A percentile compares a stretch with the other conserved stretches of the same genome.
Conservation (phyloP, 1,139 yeast species). For the Yarrowia galli region DNA sequence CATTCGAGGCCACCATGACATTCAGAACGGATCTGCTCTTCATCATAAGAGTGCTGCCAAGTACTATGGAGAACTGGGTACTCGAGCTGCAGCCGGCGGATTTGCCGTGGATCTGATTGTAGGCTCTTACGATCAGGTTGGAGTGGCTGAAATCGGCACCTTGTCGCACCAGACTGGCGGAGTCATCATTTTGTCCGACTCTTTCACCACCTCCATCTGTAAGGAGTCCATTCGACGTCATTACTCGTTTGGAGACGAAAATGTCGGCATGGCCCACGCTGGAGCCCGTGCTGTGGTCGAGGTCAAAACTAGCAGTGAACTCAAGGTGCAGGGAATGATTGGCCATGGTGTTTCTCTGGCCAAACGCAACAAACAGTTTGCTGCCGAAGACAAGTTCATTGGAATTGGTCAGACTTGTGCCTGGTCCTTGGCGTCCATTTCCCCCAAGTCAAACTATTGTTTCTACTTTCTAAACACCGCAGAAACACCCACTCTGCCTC, state of each 20-base stretch:
- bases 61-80: constrained; percentile 80
- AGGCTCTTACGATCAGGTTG: constrained; percentile 98
- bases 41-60: constrained; percentile 91
- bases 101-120: constrained; percentile 94
- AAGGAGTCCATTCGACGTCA: constrained; percentile 90
- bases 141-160: constrained; percentile 95
- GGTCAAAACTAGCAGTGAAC: constrained; percentile 85
- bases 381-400: constrained; percentile 86
- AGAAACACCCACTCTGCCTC: constrained; percentile 42
- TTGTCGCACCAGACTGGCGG: constrained; percentile 94
- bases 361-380: constrained; percentile 46
- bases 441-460: constrained; percentile 90
- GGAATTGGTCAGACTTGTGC: constrained; percentile 93
- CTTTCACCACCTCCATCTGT: constrained; percentile 95
- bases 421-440: constrained; percentile 83
- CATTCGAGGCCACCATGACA: constrained; percentile 93
- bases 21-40: constrained; percentile 86
- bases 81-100: constrained; percentile 75
- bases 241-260: constrained; percentile 80
- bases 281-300: constrained; percentile 76
- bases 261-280: constrained; percentile 69
- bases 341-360: constrained; percentile 88
- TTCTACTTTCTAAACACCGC: constrained; percentile 80
- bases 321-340: constrained; percentile 89
- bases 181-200: constrained; percentile 86